Base-by-base conservation (phyloP, 805 yeast genomes). In the Hanseniaspora lachancei region DNA sequence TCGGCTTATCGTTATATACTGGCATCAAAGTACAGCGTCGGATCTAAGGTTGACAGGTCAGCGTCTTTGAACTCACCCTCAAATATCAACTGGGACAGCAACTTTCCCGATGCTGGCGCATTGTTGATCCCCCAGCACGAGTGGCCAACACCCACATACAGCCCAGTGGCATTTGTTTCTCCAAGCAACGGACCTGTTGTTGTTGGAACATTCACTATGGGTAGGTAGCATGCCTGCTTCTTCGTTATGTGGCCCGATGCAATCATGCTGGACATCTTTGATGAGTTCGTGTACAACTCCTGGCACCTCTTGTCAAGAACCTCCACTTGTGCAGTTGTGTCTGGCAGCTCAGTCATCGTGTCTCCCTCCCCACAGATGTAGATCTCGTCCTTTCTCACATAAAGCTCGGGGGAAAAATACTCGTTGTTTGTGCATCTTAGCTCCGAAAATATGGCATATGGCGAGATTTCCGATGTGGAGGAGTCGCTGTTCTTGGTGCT, bases 111-210 rank as follows among this genome's bases (percentile, higher is more conserved):
- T 4, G 86, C 97, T 0, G 97, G 97, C 0, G 96, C 96, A 68
- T 93, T 91, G 71, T 91, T 93, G 60, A 91, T 93, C 23, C 98
- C 98, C 98, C 98, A 91, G 70, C 97, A 93, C 16, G 96, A 85
- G 69, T 91, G 98, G 0, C 97, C 98, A 16, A 91, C 79, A 2
- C 96, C 96, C 56, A 91, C 68, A 62, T 73, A 85, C 58, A 91
- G 72, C 58, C 82, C 81, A 23, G 77, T 79, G 8, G 89, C 95
- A 63, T 89, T 89, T 0, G 97, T 91, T 62, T 86, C 91, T 47
- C 98, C 98, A 62, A 91, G 82, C 54, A 93, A 73, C 0, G 98
- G 98, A 6, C 98, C 98, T 1, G 91, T 80, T 41, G 87, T 79
- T 5, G 95, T 84, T 1, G 97, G 95, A 9, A 89, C 91, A 66